A percentile compares a stretch with the other conserved stretches of the same genome.
Conservation (phyloP, 2,329 filamentous ascomycete genomes). For the Fusarium agapanthi region DNA sequence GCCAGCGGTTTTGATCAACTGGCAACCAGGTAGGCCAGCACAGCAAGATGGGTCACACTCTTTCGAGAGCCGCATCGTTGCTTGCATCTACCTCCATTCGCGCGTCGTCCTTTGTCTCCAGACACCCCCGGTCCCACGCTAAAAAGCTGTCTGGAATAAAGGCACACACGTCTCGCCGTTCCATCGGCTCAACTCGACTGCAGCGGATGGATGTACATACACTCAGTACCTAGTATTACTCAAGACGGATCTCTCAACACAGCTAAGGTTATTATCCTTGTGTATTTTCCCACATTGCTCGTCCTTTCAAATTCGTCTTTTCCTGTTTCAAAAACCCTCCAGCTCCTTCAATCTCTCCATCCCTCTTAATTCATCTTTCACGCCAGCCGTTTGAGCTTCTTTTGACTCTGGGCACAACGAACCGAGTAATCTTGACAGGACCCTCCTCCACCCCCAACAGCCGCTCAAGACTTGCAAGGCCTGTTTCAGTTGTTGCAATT, state of each 20-base stretch:
- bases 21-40: conserved; percentile 87
- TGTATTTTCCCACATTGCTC: conserved; percentile 8
- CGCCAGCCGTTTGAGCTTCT: background rate
- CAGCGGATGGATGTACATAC: conserved; percentile 49
- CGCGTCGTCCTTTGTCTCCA: conserved; percentile 51
- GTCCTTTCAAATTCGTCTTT: conserved; percentile 1
- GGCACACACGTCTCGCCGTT: conserved; percentile 60
- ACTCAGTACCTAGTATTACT: conserved; percentile 42
- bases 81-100: conserved; percentile 62
- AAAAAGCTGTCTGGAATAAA: conserved; percentile 68
- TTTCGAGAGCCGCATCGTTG: conserved; percentile 71
- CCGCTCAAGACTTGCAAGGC: conserved; percentile 15
- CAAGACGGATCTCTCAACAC: conserved; percentile 52
- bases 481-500: conserved; percentile 24
- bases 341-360: conserved; percentile 9
- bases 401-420: conserved; percentile 7
- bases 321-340: conserved; percentile 26
- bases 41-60: conserved; percentile 82
- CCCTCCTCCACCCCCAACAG: conserved; percentile 8
- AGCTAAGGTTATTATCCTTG: conserved; percentile 10
- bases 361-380: conserved; percentile 9
- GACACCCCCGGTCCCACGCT: conserved; percentile 61
- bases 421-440: conserved; percentile 23
- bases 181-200: conserved; percentile 61
- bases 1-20: conserved; percentile 75